These are phyloP conservation scores for Aspergillus pseudonomiae DNA, from an alignment of 2,329 filamentous ascomycete genomes.

Conservation along the genomic window DNA sequence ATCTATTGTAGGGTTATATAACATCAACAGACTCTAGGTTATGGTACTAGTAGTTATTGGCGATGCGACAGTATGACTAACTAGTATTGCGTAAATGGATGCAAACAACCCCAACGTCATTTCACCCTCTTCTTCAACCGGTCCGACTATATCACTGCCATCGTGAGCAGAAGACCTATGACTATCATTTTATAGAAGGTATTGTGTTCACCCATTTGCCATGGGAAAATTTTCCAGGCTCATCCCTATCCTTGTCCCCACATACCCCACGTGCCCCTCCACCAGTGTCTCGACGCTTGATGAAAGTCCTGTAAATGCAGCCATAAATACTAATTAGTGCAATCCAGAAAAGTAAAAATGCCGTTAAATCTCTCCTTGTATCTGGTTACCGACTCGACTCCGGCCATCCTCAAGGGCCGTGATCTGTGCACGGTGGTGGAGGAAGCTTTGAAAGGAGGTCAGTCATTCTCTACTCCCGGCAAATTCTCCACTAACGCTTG, in stretches of 20 bases:
- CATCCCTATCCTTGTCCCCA: neutral
- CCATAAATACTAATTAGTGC: neutral
- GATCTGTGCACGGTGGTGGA: conserved; percentile 75
- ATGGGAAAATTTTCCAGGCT: neutral
- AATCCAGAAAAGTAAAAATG: conserved; percentile 33
- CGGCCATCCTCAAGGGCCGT: conserved; percentile 72
- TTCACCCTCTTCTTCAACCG: neutral
- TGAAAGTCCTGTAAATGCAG: neutral
- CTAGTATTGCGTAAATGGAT: neutral
- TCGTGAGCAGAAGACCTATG: neutral
- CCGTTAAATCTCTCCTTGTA: conserved; percentile 79
- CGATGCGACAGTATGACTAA: neutral
- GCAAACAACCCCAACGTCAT: conserved; percentile 2
- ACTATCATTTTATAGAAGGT: neutral
- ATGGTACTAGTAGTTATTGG: too few relatives aligned
- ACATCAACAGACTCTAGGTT: neutral
- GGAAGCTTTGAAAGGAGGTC: conserved; percentile 72
- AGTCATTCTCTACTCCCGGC: conserved; percentile 16
- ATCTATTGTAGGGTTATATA: neutral
- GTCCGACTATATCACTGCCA: neutral
- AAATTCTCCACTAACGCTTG: conserved; percentile 11
- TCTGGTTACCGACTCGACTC: conserved; percentile 91
- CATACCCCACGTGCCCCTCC: conserved; percentile 5
- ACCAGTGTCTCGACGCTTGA: neutral
- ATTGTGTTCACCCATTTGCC: neutral